Evolutionary conservation across 345 rosid genomes (phyloP).

Genomic region (Murraya paniculata): DNA sequence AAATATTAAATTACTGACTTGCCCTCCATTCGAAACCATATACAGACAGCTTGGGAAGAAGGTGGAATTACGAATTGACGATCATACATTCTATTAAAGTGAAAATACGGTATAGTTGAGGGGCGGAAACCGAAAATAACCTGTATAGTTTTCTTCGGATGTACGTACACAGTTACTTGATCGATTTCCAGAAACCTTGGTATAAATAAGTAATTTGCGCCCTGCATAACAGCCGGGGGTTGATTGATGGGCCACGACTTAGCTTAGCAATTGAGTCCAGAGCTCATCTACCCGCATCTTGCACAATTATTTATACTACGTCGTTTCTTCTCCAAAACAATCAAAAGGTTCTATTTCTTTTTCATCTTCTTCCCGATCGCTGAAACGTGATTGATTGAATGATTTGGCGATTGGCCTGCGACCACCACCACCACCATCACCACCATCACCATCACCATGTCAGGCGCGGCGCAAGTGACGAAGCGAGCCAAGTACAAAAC

Average conservation of each 20-base stretch:
- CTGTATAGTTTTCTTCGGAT: no score
- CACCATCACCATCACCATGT: conserved; percentile 23
- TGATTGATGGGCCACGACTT: neutral
- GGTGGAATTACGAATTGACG: no score
- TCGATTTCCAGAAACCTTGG: neutral
- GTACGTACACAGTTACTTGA: no score
- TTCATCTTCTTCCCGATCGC: no score
- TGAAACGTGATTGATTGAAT: neutral
- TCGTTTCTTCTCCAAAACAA: neutral
- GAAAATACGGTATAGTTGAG: no score
- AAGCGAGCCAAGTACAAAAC: conserved; percentile 76
- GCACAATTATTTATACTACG: neutral
- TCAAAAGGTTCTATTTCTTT: neutral
- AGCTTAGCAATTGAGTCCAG: neutral
- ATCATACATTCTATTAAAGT: no score
- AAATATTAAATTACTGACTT: no score
- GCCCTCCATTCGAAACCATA: no score
- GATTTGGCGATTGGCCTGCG: conserved; percentile 2
- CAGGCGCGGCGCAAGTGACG: conserved; percentile 43
- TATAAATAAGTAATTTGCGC: neutral
- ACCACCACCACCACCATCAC: neutral
- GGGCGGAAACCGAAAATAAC: no score
- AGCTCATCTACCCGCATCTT: neutral
- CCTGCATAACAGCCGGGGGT: neutral
- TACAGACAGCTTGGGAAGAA: no score